phyloP scores from a whole-genome alignment of 495 filamentous ascomycete species.

The Melanomma pulvis-pyrius region DNA sequence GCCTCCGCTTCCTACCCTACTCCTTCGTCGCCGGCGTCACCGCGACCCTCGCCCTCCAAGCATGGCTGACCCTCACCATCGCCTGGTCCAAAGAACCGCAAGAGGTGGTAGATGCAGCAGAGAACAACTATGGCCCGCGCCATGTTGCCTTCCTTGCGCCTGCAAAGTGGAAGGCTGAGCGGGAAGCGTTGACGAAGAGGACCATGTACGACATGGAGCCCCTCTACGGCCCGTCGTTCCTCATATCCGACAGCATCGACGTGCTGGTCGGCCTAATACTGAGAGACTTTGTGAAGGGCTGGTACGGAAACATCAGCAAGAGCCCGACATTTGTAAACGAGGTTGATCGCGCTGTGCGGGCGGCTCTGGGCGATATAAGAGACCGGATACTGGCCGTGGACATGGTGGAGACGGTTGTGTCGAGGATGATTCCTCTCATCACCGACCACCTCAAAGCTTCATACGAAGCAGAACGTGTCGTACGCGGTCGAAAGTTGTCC shows the following conservation, averaged over 20 bases:
- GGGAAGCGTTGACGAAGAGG: conserved; percentile 54
- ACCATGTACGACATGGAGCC: conserved; percentile 56
- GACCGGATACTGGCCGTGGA: conserved; percentile 73
- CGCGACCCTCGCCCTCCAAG: conserved; percentile 55
- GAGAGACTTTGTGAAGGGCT: conserved; percentile 83
- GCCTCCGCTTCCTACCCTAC: conserved; percentile 77
- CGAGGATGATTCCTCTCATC: conserved; percentile 80
- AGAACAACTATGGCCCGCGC: conserved; percentile 44
- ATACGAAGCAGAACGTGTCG: conserved; percentile 82
- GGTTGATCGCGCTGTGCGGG: conserved; percentile 76
- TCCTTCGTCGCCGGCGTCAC: conserved; percentile 71
- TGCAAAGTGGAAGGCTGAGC: conserved; percentile 69
- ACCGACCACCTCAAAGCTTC: conserved; percentile 92
- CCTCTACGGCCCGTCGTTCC: conserved; percentile 76
- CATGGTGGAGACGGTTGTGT: conserved; percentile 76
- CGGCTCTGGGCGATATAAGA: conserved; percentile 69
- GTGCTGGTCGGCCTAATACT: conserved; percentile 74
- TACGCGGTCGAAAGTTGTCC: conserved; percentile 84
- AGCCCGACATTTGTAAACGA: conserved; percentile 80
- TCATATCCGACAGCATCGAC: conserved; percentile 80
- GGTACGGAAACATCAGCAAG: conserved; percentile 85
- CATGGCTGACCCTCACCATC: conserved; percentile 62
- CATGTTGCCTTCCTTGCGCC: conserved; percentile 64
- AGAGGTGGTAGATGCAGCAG: conserved; percentile 35
- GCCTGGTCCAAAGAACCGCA: conserved; percentile 54